phyloP scores from a whole-genome alignment of 768 basidiomycete species.

The Pleurotus djamor region DNA sequence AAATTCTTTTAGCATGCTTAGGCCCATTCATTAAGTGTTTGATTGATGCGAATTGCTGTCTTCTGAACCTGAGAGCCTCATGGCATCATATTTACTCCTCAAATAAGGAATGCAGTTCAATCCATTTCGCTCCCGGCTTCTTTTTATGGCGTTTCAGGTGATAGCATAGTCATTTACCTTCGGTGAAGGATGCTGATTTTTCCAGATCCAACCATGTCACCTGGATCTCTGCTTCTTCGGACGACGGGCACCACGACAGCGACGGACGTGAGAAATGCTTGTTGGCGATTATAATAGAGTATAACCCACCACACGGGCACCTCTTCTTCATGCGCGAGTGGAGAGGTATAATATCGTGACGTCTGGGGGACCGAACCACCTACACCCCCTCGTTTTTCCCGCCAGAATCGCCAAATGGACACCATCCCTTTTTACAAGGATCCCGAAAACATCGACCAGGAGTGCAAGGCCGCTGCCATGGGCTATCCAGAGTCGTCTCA shows the following conservation, averaged over 20 bases:
- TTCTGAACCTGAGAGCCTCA: too few species aligned
- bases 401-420: not conserved
- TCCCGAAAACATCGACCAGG: not conserved
- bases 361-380: not conserved
- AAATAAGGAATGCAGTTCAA: too few species aligned
- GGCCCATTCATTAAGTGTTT: too few species aligned
- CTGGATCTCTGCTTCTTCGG: not conserved
- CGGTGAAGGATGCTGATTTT: not conserved
- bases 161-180: not conserved
- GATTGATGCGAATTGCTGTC: too few species aligned
- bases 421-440: not conserved
- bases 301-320: not conserved
- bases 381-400: too few species aligned
- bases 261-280: not conserved
- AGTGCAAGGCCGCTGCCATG: not conserved
- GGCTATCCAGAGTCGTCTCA: slow-evolving; percentile 10
- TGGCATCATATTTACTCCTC: too few species aligned
- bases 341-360: not conserved
- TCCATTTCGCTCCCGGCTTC: too few species aligned
- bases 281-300: not conserved
- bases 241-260: not conserved
- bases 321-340: not conserved
- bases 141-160: not conserved
- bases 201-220: not conserved
- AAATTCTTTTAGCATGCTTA: too few species aligned